These are phyloP conservation scores for Candida glucosophila DNA, from an alignment of 1,139 yeast genomes.

Conservation along the genomic window DNA sequence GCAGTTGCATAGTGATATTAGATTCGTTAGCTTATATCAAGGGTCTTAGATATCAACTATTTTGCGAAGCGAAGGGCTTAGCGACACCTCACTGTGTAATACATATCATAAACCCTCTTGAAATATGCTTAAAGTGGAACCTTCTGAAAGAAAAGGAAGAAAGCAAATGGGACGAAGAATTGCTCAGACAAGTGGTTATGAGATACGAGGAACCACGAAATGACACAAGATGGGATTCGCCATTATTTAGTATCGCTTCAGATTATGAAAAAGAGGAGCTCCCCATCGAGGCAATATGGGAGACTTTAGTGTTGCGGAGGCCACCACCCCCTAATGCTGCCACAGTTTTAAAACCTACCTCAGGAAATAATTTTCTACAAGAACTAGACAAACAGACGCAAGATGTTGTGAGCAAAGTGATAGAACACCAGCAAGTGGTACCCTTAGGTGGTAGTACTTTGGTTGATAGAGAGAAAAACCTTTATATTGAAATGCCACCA, in stretches of 20 bases:
- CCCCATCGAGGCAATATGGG: conserved; percentile 69
- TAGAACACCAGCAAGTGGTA: conserved; percentile 53
- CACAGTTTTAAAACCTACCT: conserved; percentile 63
- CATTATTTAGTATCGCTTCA: conserved; percentile 63
- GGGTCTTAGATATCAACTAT: conserved; percentile 90
- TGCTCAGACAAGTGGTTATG: conserved; percentile 65
- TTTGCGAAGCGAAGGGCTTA: conserved; percentile 84
- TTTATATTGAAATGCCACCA: conserved; percentile 55
- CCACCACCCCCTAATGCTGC: conserved; percentile 74
- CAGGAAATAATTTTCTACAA: conserved; percentile 66
- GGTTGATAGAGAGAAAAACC: conserved; percentile 26
- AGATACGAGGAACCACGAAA: conserved; percentile 92
- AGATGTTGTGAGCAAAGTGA: conserved; percentile 46
- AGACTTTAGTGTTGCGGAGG: conserved; percentile 51
- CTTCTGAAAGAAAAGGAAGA: conserved; percentile 5
- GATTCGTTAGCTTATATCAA: conserved; percentile 88
- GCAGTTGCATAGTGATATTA: conserved; percentile 65
- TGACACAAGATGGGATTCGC: conserved; percentile 88
- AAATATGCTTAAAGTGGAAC: conserved; percentile 60
- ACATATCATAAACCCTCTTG: conserved; percentile 64
- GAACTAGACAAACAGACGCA: conserved; percentile 71
- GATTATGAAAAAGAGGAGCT: conserved; percentile 43
- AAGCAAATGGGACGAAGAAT: conserved; percentile 57
- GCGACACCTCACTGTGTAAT: conserved; percentile 79
- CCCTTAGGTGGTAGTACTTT: conserved; percentile 44